Evolutionary conservation across 2,329 filamentous ascomycete species (phyloP), one percentile per base, ranked within the genome.

Genomic region (Calonectria hongkongensis): DNA sequence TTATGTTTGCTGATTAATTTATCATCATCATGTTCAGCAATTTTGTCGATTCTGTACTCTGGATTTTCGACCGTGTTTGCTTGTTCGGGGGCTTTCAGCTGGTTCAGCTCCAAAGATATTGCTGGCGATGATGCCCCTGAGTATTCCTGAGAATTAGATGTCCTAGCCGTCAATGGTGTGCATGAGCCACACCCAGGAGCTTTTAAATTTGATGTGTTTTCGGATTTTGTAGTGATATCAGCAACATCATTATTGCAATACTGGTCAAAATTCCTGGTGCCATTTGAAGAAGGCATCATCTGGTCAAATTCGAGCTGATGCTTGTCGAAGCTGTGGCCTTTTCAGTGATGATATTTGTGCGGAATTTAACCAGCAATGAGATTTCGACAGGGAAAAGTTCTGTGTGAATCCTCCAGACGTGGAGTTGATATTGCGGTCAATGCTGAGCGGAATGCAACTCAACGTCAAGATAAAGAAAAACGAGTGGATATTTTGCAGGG

Each of bases 1-100:
- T 62, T 62, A n/a, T 33, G 27, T 9, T 28, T 43, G 36, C 21
- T 27, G 16, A 62, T 62, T 5, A 43, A 27, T 43, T 43, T 79
- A 21, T 71, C 74, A 56, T 81, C 77, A 56, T 79, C 75, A 58
- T 80, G 81, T 58, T 81, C 75, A 62, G 81, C 79, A 18, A 18
- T 18, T 43, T 7, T 16, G 15, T 43, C 13, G 15, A 43, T 43
- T 43, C 18, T 43, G 7, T 43, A 43, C 15, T 18, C 13, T 18
- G 18, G 15, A 18, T 15, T 18, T 18, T 43, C 41, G 15, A 18
- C 7, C 41, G 41, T 43, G 13, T 15, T 43, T 18, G 41, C 18
- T 43, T 18, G 13, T 18, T 43, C 41, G 15, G 41, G 7, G 41
- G 41, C 3, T 3, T 43, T 43, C 3, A 18, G 13, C 15, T 43